Evolutionary conservation across 805 yeast genomes (phyloP), one percentile per base, ranked within the genome.

Genomic region (Kazachstania kunashirensis): DNA sequence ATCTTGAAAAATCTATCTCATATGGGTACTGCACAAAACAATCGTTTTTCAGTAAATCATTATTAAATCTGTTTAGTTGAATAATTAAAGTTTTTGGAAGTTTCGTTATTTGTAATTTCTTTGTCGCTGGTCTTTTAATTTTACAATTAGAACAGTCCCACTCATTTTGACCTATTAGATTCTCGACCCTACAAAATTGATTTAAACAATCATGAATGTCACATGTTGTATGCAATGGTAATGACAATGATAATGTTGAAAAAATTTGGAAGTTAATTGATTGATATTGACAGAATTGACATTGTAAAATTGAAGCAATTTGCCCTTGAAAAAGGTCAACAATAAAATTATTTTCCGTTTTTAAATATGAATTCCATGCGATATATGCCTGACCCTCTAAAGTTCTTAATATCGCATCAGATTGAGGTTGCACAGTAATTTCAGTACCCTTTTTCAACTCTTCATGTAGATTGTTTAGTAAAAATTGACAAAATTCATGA

Each of bases 271-370:
- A 88, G 0, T 95, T 84, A 0, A 95, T 84, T 0, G 95, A 84
- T 0, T 94, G 83, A 21, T 66, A 66, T 1, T 68, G 67, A 59
- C 97, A 88, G 23, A 67, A 71, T 32, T 77, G 58, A 58, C 97
- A 88, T 48, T 67, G 71, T 49, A 88, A 64, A 37, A 74, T 78
- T n/a, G 94, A 82, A 33, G 81, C 69, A 49, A 79, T 82, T 58
- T 88, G 96, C 1, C 96, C 97, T 53, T 84, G 94, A 55, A 84
- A 84, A 35, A 75, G 70, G 46, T 83, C 88, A 2, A 83, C 92
- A 17, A 88, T 70, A 1, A 79, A 68, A 27, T 95, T 84, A 45
- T 79, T 77, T 53, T 88, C 85, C 15, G 83, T 71, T 40, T 76
- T 77, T 38, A 84, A 62, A 53, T 85, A 85, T 39, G 94, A 65